Evolutionary conservation across 768 basidiomycete species (phyloP).

Genomic region (Coprinopsis sp.): DNA sequence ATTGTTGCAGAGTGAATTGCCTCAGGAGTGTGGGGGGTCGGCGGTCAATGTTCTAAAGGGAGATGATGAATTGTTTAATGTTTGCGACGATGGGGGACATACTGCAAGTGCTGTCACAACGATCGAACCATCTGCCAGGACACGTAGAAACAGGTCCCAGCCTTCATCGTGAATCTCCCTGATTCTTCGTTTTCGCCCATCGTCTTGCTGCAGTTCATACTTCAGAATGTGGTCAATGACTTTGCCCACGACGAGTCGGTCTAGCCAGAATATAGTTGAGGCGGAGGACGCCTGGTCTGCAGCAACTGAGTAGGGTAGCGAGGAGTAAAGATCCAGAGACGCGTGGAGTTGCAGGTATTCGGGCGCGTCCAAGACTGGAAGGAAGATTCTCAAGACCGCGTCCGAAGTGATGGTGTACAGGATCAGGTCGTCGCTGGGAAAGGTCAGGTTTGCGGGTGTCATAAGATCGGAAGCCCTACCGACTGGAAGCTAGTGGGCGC

Average conservation of each 20-base stretch:
- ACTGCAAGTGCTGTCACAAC: constrained; percentile 71
- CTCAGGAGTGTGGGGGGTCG: constrained; percentile 80
- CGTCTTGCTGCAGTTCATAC: constrained; percentile 33
- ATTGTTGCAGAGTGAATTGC: constrained; percentile 70
- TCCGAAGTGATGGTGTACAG: constrained; percentile 84
- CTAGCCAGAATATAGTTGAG: constrained; percentile 66
- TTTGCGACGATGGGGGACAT: constrained; percentile 24
- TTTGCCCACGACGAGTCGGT: constrained; percentile 53
- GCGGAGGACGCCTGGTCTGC: constrained; percentile 26
- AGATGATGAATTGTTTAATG: constrained; percentile 1
- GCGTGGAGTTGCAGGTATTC: constrained; percentile 81
- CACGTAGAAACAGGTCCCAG: constrained; percentile 77
- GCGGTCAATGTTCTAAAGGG: constrained; percentile 75
- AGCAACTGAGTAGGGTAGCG: constrained; percentile 39
- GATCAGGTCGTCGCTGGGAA: constrained; percentile 62
- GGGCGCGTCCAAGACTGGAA: constrained; percentile 84
- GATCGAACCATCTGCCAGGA: constrained; percentile 69
- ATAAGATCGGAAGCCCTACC: constrained; percentile 25
- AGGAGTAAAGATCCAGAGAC: constrained; percentile 66
- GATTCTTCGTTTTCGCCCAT: constrained; percentile 43
- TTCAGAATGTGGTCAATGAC: constrained; percentile 41
- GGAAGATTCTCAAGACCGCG: constrained; percentile 76
- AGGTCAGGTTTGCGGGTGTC: background rate
- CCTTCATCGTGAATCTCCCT: constrained; percentile 64
- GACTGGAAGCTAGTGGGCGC: constrained; percentile 60